Evolutionary conservation across 345 rosid species (phyloP), one percentile per base, ranked within the genome.

Genomic region (Anastatica hierochuntica): DNA sequence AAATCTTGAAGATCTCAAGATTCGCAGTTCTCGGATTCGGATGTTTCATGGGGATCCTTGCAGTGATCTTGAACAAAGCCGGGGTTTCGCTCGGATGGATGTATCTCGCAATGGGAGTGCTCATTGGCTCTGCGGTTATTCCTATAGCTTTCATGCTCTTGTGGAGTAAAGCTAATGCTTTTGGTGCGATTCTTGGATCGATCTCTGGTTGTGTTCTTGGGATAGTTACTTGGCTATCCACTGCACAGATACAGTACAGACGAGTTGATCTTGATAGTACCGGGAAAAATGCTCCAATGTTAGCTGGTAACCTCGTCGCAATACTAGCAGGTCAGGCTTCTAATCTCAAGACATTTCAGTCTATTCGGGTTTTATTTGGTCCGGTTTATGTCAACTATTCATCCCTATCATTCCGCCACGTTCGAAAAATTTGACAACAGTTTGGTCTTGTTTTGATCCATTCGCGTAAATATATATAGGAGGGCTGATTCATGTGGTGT

Each of bases 31-130:
- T 90, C 2, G 80, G 81, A 31, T 90, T 90, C 8, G 97, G 97
- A 38, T 84, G 97, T 56, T 84, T 90, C 73, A 90, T 86, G 97
- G 97, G 97, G 66, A 43, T 90, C 53, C 71, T 90, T 31, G 95
- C 97, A n/a, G 88, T 82, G 12, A 72, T 80, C 19, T 71, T 90
- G 49, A 90, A 90, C 77, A 80, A 77, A 68, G 95, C 74, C 0
- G 97, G 95, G 15, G 94, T 90, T n/a, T 84, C 97, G 3, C 70
- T 85, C 1, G 95, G 88, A 18, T 90, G 97, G 97, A 85, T 90
- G 97, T 90, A 90, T 58, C 86, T 90, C 1, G 95, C 95, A 2
- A 85, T 57, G 84, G 97, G 97, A 75, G 94, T 90, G 13, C 63
- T 85, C 9, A 77, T 90, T 3, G 97, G 97, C 42, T 85, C 97